Base-by-base conservation (phyloP, 176 grass and related monocot species). In the Aechmea fasciata region DNA sequence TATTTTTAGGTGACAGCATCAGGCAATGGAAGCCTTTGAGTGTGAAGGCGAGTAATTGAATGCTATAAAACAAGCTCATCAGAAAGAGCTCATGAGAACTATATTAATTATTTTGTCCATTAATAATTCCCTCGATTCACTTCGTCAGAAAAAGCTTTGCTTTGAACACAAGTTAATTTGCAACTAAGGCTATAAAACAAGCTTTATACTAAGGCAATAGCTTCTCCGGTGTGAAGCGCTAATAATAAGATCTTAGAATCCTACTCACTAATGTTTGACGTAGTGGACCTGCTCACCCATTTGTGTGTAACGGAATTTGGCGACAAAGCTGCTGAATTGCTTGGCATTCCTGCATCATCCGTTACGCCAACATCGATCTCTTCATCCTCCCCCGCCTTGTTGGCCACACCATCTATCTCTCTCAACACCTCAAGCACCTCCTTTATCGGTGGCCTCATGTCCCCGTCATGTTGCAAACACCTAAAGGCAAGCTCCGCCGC, bases 381-480 rank as follows among this genome's bases (percentile, higher is more conserved):
- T 61, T 61, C n/a, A 8, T 9, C 15, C 9, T 10, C 10, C 55
- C 19, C 55, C 3, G 9, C 55, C 15, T 11, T 22, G 5, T 61
- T n/a, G 15, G 17, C 55, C n/a, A 9, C 23, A 1, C 24, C 0
- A 11, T 64, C 62, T 64, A 64, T 64, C 23, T 2, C 62, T 23
- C 26, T 64, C 62, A 64, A 64, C 62, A 64, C 18, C 62, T 64
- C 62, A 25, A 64, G 62, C 9, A 64, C 62, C 20, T 64, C 62
- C 62, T 23, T 64, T 25, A 64, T 64, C 1, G 22, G 23, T 3
- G 62, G 62, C 23, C 62, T 64, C 20, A 33, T 33, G 1, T 28
- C 62, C 23, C 24, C 23, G 4, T 33, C 62, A 13, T 3, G 10
- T 23, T 13, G 62, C 62, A 64, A 64, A 8, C 62, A 64, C 26